Base-by-base conservation (phyloP, 139 green algal genomes). In the Diplosphaera chodatii region DNA sequence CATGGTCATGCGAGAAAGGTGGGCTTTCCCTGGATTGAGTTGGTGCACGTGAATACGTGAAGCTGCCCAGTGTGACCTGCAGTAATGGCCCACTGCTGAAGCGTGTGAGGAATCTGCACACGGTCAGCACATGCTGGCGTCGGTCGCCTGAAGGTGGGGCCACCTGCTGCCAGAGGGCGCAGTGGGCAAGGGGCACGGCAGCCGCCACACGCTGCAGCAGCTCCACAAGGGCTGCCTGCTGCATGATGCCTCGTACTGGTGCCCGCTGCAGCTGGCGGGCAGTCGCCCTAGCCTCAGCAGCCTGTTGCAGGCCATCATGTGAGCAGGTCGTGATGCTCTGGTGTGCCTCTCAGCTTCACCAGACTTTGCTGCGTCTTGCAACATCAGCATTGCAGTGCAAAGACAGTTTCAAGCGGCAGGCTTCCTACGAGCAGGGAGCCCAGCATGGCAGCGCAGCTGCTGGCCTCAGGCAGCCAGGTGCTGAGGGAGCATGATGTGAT, bases 201-300 rank as follows among this genome's bases (percentile, higher is more conserved):
- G 79, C 76, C 76, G 86, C 48, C 76, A 83, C 5, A 69, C 91
- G 55, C 67, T 82, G 32, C 78, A 84, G 27, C 69, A 62, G 13
- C 68, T 83, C 30, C 66, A 73, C 40, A 55, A 69, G 8, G 70
- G 74, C 0, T 65, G 41, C 25, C 41, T 91, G 37, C 64, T 84
- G 62, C 87, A 93, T 63, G 87, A 93, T 73, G 75, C 81, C n/a
- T 89, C 82, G 21, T 93, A 93, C 78, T 76, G 64, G 67, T 80
- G 80, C 63, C 87, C 86, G 32, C 68, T 92, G 66, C 75, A 84
- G 76, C 76, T 92, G 23, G 2, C 40, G 15, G 83, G 84, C 28
- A 59, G 72, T n/a, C 74, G 71, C 66, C 32, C 56, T 31, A 31
- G 68, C 15, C 69, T 86, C 63, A 41, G 68, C 30, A 29, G 29